Base-by-base conservation (phyloP, 495 filamentous ascomycete species). In the Elasticomyces elasticus region DNA sequence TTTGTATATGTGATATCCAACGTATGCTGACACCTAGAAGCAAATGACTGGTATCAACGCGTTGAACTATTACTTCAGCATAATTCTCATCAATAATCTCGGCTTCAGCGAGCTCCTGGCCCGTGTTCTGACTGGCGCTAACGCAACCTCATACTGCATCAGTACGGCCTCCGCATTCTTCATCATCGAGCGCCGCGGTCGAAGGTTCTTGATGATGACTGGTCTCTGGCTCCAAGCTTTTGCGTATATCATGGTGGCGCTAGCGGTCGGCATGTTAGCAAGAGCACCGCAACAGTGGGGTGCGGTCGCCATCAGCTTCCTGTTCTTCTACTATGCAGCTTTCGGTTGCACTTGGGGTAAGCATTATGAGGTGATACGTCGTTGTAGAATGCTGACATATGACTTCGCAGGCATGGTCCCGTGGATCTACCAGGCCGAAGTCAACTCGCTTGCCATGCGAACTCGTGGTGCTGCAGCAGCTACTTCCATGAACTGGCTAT, bases 401-500 rank as follows among this genome's bases (percentile, higher is more conserved):
- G n/a, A n/a, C n/a, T n/a, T n/a, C n/a, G n/a, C n/a, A n/a, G n/a
- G n/a, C n/a, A 67, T 66, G 28, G 67, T 71, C 31, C 65, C 69
- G 24, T 72, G 70, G 69, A 61, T 72, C n/a, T 72, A 69, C 56
- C 62, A 65, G 38, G 65, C 70, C 5, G 70, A 72, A 53, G 59
- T 72, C 54, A 72, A 70, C 52, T 69, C 67, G n/a, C 60, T 72
- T 1, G 58, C 56, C 17, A 66, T 66, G 69, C 62, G 70, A n/a
- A 64, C 65, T 1, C 64, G 60, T 15, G 70, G 68, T 30, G 68
- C 68, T 19, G 64, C 69, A n/a, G 56, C 64, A 13, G 65, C 61
- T 1, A 71, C 70, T 1, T 65, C 69, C 0, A 69, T 65, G 4
- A 72, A 71, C 48, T 70, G 69, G 66, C 59, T 70, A 30, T 61